phyloP scores from a whole-genome alignment of 2,329 filamentous ascomycete species.

The Juglanconis sp. region DNA sequence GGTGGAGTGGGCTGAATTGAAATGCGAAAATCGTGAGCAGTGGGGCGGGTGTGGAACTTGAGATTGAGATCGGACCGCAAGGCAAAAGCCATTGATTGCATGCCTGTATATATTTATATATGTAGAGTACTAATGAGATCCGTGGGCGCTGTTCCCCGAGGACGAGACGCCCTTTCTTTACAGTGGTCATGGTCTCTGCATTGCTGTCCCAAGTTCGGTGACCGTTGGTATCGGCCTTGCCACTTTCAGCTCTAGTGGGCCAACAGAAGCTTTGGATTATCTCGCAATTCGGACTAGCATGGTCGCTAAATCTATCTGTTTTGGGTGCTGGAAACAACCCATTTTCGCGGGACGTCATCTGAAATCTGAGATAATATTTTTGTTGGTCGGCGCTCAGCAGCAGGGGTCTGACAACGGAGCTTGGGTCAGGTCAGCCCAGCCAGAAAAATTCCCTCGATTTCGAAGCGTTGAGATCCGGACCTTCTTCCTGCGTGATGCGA shows the following conservation, averaged over 20 bases:
- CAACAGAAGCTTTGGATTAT: conserved; percentile 9
- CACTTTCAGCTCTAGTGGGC: conserved; percentile 9
- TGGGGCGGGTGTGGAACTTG: neutral
- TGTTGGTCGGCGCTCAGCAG: conserved; percentile 12
- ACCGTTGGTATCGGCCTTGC: conserved; percentile 11
- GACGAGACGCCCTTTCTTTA: neutral
- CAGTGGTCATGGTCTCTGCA: neutral
- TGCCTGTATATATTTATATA: conserved; percentile 3
- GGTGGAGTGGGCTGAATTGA: neutral
- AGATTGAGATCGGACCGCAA: neutral
- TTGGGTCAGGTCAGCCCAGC: neutral
- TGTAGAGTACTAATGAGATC: conserved; percentile 5
- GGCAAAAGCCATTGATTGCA: no score
- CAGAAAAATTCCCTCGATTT: conserved; percentile 15
- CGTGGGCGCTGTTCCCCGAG: neutral
- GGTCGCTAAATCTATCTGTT: neutral
- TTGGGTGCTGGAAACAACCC: no score
- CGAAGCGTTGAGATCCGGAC: conserved; percentile 1
- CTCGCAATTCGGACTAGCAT: neutral
- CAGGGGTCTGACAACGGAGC: neutral
- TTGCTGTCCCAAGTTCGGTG: conserved; percentile 10
- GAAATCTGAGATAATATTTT: neutral
- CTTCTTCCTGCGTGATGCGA: conserved; percentile 13
- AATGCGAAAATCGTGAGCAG: neutral
- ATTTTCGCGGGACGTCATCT: conserved; percentile 8